phyloP scores from a whole-genome alignment of 768 basidiomycete genomes.

The Gymnopilus dilepis region DNA sequence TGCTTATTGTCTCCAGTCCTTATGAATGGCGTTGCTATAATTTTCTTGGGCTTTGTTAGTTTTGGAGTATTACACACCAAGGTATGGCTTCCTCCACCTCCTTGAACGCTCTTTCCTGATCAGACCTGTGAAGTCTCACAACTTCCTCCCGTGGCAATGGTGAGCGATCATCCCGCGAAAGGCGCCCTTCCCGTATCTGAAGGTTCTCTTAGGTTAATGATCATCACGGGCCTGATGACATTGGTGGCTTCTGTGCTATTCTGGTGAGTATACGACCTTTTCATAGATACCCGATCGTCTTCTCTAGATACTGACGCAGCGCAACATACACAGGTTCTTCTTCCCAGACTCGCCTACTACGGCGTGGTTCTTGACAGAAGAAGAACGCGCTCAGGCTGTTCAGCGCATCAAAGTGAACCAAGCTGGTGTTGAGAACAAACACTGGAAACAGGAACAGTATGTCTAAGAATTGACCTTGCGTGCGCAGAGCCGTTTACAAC shows the following conservation, averaged over 20 bases:
- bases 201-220: constrained; percentile 64
- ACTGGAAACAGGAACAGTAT: constrained; percentile 78
- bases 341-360: constrained; percentile 84
- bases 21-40: constrained; percentile 78
- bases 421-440: constrained; percentile 82
- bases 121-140: constrained; percentile 37
- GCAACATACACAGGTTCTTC: constrained; percentile 55
- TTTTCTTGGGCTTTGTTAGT: constrained; percentile 72
- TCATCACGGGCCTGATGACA: constrained; percentile 72
- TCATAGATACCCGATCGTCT: background rate
- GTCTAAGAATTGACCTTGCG: constrained; percentile 27
- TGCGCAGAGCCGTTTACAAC: background rate
- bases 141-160: constrained; percentile 82
- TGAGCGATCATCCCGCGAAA: constrained; percentile 30
- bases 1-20: constrained; percentile 50
- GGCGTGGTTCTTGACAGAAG: constrained; percentile 71
- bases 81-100: constrained; percentile 31
- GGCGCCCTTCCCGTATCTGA: constrained; percentile 14
- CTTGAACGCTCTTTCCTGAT: constrained; percentile 11
- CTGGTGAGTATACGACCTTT: constrained; percentile 47
- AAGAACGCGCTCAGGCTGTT: constrained; percentile 72
- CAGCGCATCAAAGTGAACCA: constrained; percentile 77
- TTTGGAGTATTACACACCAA: constrained; percentile 70
- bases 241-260: constrained; percentile 63
- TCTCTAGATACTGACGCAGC: background rate